Evolutionary conservation across 306 rosid species (phyloP).

Genomic region (Ceratonia siliqua): DNA sequence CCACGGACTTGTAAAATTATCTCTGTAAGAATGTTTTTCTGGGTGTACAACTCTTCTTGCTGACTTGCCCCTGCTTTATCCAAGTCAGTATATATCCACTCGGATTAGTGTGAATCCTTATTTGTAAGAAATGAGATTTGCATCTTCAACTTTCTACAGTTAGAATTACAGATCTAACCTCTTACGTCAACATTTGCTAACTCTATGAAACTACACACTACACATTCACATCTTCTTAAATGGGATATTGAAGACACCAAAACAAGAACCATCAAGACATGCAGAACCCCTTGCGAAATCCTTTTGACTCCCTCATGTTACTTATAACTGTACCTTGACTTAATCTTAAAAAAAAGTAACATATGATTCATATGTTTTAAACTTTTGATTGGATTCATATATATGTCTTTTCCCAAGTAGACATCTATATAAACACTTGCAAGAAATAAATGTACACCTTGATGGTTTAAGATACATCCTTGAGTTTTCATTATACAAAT

Average conservation of each 20-base stretch:
- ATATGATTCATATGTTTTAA: background rate
- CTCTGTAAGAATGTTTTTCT: background rate
- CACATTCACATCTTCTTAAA: background rate
- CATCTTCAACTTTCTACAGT: background rate
- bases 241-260: background rate
- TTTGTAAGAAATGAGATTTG: background rate
- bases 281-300: background rate
- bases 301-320: background rate
- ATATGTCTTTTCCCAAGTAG: background rate
- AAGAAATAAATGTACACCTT: too few relatives aligned
- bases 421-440: background rate
- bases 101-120: background rate
- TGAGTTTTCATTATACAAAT: background rate
- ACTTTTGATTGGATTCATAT: background rate
- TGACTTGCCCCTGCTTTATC: background rate
- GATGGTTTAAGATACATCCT: too few relatives aligned
- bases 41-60: too few relatives aligned
- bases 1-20: background rate
- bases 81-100: background rate
- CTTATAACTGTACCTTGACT: background rate
- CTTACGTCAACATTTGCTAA: background rate
- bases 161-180: background rate
- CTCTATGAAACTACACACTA: background rate
- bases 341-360: background rate
- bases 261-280: background rate